Evolutionary conservation across 2,329 filamentous ascomycete species (phyloP), one percentile per base, ranked within the genome.

Genomic region (Bipolaris oryzae): DNA sequence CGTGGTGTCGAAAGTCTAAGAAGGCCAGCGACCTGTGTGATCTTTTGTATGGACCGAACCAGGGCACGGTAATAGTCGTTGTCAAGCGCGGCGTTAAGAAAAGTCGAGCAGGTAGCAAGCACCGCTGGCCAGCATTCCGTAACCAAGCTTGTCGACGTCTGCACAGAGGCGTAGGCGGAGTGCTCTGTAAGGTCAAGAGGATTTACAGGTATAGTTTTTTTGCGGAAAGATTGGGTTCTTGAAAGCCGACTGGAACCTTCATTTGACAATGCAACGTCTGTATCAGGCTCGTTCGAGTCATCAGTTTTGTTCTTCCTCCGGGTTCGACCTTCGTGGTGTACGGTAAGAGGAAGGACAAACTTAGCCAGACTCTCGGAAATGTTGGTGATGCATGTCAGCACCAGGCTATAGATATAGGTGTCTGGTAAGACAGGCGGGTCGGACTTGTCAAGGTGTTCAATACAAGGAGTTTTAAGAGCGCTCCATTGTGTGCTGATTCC

Each of bases 401-500:
- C 90, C 45, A 99, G 81, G 60, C 90, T 92, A 77, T 97, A 98
- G 7, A 96, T 84, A 69, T 99, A 99, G 0, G 95, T 96, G 59
- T 97, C 94, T 0, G 95, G 95, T 20, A 96, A 85, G 0, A 81
- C 68, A 3, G 94, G 92, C 0, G 94, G 85, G 45, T 96, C 93
- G 0, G 87, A 85, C 75, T 98, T 99, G 78, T 99, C 95, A 18
- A 98, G 85, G 62, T 96, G 91, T 67, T 99, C 95, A 59, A 98
- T 91, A 70, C 92, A 96, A 5, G 92, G 89, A 10, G 92, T 89
- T 47, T 92, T 86, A 59, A 96, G 85, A 11, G 89, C 85, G 75
- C 95, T 99, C 92, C 92, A 98, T 70, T 96, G 90, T 3, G 85
- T 87, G 76, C 92, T 96, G 70, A 99, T 93, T 5, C 96, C 96